These are phyloP conservation scores for Laguncularia racemosa DNA, from an alignment of 345 rosid genomes.

Conservation along the genomic window DNA sequence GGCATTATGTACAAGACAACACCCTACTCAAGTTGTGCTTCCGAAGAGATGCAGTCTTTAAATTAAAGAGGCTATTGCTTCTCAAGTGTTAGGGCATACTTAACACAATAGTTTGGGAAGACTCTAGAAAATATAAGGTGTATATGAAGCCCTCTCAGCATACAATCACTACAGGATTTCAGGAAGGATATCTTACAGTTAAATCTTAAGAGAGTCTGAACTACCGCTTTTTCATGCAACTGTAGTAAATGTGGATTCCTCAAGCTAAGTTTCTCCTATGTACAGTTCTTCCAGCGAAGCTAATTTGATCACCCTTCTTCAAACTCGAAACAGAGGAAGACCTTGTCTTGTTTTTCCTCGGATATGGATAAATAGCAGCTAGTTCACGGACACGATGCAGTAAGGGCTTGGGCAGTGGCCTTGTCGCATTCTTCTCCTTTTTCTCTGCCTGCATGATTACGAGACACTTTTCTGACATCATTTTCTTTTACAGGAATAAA, in stretches of 20 bases:
- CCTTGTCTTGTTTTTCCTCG: constrained; percentile 23
- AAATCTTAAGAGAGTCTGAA: neutral
- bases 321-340: constrained; percentile 10
- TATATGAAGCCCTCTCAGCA: no score
- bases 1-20: no score
- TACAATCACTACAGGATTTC: neutral
- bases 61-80: no score
- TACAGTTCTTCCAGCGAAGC: constrained; percentile 24
- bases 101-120: no score
- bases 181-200: constrained; percentile 5
- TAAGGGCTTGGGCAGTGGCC: constrained; percentile 48
- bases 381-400: constrained; percentile 57
- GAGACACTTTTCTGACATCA: neutral
- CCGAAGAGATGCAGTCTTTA: no score
- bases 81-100: no score
- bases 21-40: no score
- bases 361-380: constrained; percentile 64
- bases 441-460: constrained; percentile 38
- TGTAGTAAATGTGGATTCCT: neutral
- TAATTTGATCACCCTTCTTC: constrained; percentile 15
- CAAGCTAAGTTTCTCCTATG: constrained; percentile 20
- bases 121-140: no score
- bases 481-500: no score
- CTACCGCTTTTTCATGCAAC: neutral
- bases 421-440: constrained; percentile 26